Percentiles rank a stretch among this genome's conserved stretches.
These are phyloP conservation scores for Chrysanthemum makinoi DNA, from an alignment of 129 eudicot genomes.

Conservation along the genomic window DNA sequence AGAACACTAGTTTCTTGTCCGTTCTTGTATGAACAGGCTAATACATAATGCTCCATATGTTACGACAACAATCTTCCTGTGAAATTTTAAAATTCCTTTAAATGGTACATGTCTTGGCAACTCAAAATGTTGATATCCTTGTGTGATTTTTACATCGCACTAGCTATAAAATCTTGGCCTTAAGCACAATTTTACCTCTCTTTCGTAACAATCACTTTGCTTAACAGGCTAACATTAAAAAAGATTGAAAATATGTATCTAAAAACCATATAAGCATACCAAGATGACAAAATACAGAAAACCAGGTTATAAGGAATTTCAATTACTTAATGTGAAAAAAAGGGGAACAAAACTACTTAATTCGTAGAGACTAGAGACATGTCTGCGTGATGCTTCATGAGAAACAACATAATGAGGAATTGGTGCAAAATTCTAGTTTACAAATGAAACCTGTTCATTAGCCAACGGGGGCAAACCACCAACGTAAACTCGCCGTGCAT, in stretches of 20 bases:
- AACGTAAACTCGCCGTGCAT: slow-evolving; percentile 91
- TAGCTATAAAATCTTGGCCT: not conserved
- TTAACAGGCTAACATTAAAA: not conserved
- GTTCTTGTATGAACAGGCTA: not conserved
- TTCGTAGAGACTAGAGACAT: not conserved
- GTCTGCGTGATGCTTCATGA: not conserved
- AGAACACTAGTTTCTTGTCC: not conserved
- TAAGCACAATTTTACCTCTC: not conserved
- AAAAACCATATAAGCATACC: not conserved
- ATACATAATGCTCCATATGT: too few relatives aligned
- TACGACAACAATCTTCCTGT: not conserved
- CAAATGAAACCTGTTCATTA: slow-evolving; percentile 69
- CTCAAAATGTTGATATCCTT: not conserved
- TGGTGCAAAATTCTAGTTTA: not conserved
- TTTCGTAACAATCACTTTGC: not conserved
- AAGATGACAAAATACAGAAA: not conserved
- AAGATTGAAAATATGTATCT: not conserved
- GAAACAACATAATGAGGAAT: not conserved
- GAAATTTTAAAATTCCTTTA: not conserved
- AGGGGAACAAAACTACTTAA: too few relatives aligned
- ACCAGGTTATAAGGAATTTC: not conserved
- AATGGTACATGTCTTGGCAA: not conserved
- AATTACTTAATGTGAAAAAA: not conserved
- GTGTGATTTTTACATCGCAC: not conserved
- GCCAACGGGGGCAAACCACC: slow-evolving; percentile 93